phyloP scores from a whole-genome alignment of 1,139 yeast genomes.

The Suhomyces chickasaworum region DNA sequence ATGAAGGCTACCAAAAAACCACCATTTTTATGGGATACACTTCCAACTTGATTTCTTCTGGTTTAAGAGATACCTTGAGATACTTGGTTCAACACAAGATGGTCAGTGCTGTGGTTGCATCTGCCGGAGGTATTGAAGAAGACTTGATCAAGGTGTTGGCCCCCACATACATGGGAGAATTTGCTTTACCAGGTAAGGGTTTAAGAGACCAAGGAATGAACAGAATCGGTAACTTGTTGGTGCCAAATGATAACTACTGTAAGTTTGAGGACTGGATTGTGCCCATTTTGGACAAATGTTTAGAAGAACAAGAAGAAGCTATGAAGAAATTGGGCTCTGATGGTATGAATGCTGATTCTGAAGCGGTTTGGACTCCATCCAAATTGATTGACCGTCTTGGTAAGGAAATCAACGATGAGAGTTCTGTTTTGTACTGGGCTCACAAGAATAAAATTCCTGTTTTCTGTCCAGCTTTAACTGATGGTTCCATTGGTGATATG shows the following conservation, averaged over 20 bases:
- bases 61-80: slow-evolving; percentile 86
- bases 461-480: slow-evolving; percentile 96
- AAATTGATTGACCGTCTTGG: slow-evolving; percentile 90
- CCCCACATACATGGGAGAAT: slow-evolving; percentile 93
- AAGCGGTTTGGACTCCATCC: slow-evolving; percentile 86
- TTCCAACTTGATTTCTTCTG: slow-evolving; percentile 93
- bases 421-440: slow-evolving; percentile 96
- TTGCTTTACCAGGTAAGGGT: slow-evolving; percentile 73
- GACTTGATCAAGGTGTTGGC: slow-evolving; percentile 95
- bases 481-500: slow-evolving; percentile 99
- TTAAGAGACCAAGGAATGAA: slow-evolving; percentile 95
- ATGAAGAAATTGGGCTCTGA: slow-evolving; percentile 62
- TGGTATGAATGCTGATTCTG: slow-evolving; percentile 46
- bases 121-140: slow-evolving; percentile 98
- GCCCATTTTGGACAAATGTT: slow-evolving; percentile 82
- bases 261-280: slow-evolving; percentile 98
- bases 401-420: slow-evolving; percentile 89
- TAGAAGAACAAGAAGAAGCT: slow-evolving; percentile 83
- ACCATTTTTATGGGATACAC: slow-evolving; percentile 96
- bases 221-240: slow-evolving; percentile 93
- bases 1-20: slow-evolving; percentile 76
- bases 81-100: slow-evolving; percentile 89
- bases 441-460: slow-evolving; percentile 94
- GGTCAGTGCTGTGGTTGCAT: slow-evolving; percentile 92
- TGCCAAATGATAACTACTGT: slow-evolving; percentile 97